Conservation (phyloP, 306 rosid genomes). For the Ziziphus jujuba region DNA sequence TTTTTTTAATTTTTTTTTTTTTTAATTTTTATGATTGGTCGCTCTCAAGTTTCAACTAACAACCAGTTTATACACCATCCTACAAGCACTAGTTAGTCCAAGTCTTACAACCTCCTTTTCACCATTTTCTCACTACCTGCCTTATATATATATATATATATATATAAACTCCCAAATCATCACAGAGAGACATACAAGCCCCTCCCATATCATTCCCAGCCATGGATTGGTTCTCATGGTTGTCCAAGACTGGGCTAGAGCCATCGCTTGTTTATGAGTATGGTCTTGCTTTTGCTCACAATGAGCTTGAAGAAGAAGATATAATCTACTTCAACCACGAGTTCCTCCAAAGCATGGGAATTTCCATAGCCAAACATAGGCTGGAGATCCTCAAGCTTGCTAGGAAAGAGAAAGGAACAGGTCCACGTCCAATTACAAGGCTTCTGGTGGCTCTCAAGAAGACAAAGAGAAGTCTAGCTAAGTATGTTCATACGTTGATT, state of each 20-base stretch:
- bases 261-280: constrained; percentile 79
- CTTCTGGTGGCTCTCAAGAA: constrained; percentile 65
- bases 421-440: constrained; percentile 41
- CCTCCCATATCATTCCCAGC: constrained; percentile 27
- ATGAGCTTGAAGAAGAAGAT: constrained; percentile 93
- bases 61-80: constrained; percentile 5
- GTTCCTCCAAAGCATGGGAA: constrained; percentile 94
- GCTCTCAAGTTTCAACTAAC: constrained; percentile 59
- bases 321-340: constrained; percentile 83
- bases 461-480: constrained; percentile 55
- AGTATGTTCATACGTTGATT: constrained; percentile 39
- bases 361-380: constrained; percentile 94
- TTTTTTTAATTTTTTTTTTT: too few relatives aligned
- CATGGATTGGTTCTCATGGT: constrained; percentile 99
- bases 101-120: constrained; percentile 27
- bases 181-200: not conserved
- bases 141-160: constrained; percentile 15
- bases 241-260: constrained; percentile 70
- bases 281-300: constrained; percentile 75
- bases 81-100: constrained; percentile 16
- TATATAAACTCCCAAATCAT: constrained; percentile 12
- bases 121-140: constrained; percentile 14
- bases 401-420: constrained; percentile 42
- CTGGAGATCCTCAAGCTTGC: constrained; percentile 86
- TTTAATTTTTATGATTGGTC: too few relatives aligned